Evolutionary conservation across 2,329 filamentous ascomycete species (phyloP), one percentile per base, ranked within the genome.

Genomic region (Nectriaceae sp.): DNA sequence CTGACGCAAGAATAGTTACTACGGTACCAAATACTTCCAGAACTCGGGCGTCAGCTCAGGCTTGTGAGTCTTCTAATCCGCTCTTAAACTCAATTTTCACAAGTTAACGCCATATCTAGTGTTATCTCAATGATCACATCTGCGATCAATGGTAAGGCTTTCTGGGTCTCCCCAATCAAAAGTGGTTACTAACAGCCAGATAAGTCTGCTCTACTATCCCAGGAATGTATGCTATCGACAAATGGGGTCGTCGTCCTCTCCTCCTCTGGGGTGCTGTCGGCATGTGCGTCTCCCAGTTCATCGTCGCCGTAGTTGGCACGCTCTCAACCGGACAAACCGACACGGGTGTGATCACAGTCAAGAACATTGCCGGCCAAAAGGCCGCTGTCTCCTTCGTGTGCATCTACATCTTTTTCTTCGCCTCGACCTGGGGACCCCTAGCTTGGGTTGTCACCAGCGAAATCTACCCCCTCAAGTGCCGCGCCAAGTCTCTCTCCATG

Each of bases 371-470:
- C 1, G 80, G 77, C 0, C 79, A 83, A 52, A 81, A 80, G 60
- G 76, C 77, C 0, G 73, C 75, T 21, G 81, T 86, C 19, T 76
- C 82, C 2, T 86, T 86, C 50, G 74, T 84, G 24, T 88, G 85
- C 69, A 76, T 88, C 56, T 89, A 85, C 70, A 89, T 89, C 66
- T 87, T 87, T 75, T 88, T 87, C 76, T 89, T 89, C 57, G 86
- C 86, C 35, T 78, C 79, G 3, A 87, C 84, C 2, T 89, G 85
- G 85, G 85, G 85, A 0, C 78, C 78, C 0, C 60, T 72, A 2
- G 65, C 68, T 13, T 72, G 69, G 69, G 69, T 71, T 11, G 67
- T 70, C 11, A 70, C 65, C 1, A 79, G 81, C 49, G 83, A 86
- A 65, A 83, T 86, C 56, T 86, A 77, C 67, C 82, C 82, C 2